A percentile compares a stretch with the other conserved stretches of the same genome.
Conservation (phyloP, 2,329 filamentous ascomycete genomes). For the Monosporascus sp. region DNA sequence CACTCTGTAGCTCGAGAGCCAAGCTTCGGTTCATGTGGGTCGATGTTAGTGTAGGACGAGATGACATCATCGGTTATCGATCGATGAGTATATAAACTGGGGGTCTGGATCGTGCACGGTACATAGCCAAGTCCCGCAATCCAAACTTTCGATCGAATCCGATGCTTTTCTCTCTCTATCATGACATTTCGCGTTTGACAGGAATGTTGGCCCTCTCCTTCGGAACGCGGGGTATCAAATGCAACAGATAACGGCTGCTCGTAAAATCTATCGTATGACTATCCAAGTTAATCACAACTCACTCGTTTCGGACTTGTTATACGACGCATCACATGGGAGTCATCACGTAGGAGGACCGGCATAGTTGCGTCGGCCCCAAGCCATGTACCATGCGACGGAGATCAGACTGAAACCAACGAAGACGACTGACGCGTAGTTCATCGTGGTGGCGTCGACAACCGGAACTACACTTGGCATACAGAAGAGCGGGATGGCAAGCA, state of each 20-base stretch:
- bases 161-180: too few species aligned
- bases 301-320: background rate
- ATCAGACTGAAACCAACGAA: constrained; percentile 60
- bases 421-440: constrained; percentile 74
- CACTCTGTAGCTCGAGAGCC: too few species aligned
- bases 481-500: constrained; percentile 66
- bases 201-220: too few species aligned
- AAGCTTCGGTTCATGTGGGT: background rate
- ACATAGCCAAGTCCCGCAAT: too few species aligned
- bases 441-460: constrained; percentile 45
- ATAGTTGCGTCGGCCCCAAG: constrained; percentile 66
- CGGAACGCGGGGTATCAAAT: background rate
- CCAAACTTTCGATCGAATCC: too few species aligned
- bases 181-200: too few species aligned
- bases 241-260: background rate
- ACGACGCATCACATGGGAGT: constrained; percentile 1
- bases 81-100: too few species aligned
- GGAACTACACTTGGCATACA: constrained; percentile 65
- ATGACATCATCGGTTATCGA: too few species aligned
- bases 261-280: background rate
- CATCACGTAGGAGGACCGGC: constrained; percentile 48
- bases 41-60: background rate
- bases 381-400: constrained; percentile 61
- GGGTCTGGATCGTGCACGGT: too few species aligned
- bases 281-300: background rate